These are phyloP conservation scores for Pseudozyma hubeiensis DNA, from an alignment of 1,284 basidiomycete species.

Conservation along the genomic window DNA sequence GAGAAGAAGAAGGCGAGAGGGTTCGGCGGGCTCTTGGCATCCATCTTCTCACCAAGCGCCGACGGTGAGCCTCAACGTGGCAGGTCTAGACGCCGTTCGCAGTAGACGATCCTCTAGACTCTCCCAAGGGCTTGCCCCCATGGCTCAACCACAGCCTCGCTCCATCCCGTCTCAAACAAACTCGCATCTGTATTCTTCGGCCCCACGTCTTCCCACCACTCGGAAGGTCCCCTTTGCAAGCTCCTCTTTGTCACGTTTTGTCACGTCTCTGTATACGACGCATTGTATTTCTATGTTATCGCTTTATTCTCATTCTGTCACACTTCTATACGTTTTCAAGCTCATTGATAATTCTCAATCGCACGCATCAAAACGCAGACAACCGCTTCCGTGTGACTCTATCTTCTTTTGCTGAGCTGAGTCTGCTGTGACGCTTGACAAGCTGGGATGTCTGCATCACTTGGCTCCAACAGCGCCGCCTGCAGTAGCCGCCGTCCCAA, in stretches of 20 bases:
- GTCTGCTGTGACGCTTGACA: not conserved
- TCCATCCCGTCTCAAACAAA: too few relatives aligned
- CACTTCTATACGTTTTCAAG: not conserved
- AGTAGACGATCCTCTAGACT: not conserved
- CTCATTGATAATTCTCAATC: too few relatives aligned
- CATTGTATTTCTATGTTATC: conserved; percentile 29
- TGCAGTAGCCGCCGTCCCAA: not conserved
- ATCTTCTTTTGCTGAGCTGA: too few relatives aligned
- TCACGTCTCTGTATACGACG: conserved; percentile 1
- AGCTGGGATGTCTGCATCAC: not conserved
- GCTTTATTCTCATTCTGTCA: too few relatives aligned
- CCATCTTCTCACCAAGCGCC: conserved; percentile 9
- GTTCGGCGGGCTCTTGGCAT: conserved; percentile 2
- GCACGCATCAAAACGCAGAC: too few relatives aligned
- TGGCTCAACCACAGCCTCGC: too few relatives aligned
- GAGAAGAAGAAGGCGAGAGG: conserved; percentile 10
- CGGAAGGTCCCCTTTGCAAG: too few relatives aligned
- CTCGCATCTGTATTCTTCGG: not conserved
- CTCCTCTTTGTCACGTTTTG: too few relatives aligned
- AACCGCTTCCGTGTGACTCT: too few relatives aligned
- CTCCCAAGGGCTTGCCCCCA: not conserved
- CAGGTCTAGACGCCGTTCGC: conserved; percentile 4
- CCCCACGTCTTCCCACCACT: conserved; percentile 1
- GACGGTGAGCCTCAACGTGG: not conserved
- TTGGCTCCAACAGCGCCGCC: not conserved